These are phyloP conservation scores for Pseudisothecium myosuroides DNA, from an alignment of 225 moss, liverwort and hornwort species.

Conservation along the genomic window DNA sequence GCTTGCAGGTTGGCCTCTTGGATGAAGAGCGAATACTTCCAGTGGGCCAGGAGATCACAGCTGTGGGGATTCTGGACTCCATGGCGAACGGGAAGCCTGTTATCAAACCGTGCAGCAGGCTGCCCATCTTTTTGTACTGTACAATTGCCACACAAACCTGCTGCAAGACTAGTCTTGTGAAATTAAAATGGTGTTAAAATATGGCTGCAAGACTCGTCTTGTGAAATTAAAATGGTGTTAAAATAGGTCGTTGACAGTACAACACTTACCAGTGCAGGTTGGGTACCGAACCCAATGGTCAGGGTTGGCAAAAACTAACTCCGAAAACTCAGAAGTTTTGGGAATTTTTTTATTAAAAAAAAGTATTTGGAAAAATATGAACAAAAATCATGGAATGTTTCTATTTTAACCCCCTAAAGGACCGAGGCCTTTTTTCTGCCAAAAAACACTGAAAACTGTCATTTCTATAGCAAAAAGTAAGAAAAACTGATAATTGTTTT, in stretches of 20 bases:
- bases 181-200: no score
- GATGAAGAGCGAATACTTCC: conserved; percentile 76
- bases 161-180: not conserved
- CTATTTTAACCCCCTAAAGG: no score
- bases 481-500: no score
- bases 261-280: no score
- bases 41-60: conserved; percentile 61
- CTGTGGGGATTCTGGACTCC: conserved; percentile 35
- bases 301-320: fast-evolving
- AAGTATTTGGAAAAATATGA: fast-evolving
- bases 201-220: not conserved
- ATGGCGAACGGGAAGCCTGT: conserved; percentile 33
- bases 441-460: no score
- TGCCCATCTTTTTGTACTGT: conserved; percentile 75
- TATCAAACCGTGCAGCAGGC: conserved; percentile 40
- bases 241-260: no score
- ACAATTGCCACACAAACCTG: not conserved
- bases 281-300: fast-evolving
- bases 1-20: conserved; percentile 57
- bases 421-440: no score
- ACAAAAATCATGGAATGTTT: not conserved
- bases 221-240: not conserved
- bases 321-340: fast-evolving
- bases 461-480: no score
- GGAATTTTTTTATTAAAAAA: not conserved